phyloP scores from a whole-genome alignment of 208 protist species.

The Acanthamoeba triangularis region DNA sequence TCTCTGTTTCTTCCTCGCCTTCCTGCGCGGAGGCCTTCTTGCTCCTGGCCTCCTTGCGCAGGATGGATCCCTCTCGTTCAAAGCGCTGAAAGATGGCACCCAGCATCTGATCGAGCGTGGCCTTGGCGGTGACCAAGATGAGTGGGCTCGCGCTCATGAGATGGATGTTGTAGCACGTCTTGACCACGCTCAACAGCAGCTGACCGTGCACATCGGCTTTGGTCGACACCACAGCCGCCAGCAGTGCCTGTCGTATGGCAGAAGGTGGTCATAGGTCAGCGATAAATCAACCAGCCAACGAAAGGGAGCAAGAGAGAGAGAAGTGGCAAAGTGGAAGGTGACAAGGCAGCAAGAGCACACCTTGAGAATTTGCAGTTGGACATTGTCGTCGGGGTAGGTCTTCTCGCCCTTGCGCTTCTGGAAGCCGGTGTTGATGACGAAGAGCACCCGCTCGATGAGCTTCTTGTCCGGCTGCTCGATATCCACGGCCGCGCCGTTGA shows the following conservation, averaged over 20 bases:
- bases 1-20: background rate
- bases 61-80: slow-evolving; percentile 43
- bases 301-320: background rate
- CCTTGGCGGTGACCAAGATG: slow-evolving; percentile 85
- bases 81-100: slow-evolving; percentile 85
- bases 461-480: slow-evolving; percentile 70
- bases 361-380: slow-evolving; percentile 92
- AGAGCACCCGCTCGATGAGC: slow-evolving; percentile 84
- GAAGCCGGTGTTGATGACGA: slow-evolving; percentile 88
- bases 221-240: slow-evolving; percentile 88
- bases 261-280: background rate
- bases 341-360: background rate
- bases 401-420: slow-evolving; percentile 65
- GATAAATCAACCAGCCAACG: too few relatives aligned
- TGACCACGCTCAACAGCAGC: slow-evolving; percentile 88
- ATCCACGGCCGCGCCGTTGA: slow-evolving; percentile 75
- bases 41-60: background rate
- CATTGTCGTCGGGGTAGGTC: slow-evolving; percentile 82
- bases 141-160: slow-evolving; percentile 82
- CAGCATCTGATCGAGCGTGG: slow-evolving; percentile 88
- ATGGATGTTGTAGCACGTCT: slow-evolving; percentile 92
- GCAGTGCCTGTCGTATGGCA: slow-evolving; percentile 79
- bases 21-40: background rate
- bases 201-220: slow-evolving; percentile 89
- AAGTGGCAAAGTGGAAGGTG: background rate